These are phyloP conservation scores for Clarireedia hainanense DNA, from an alignment of 2,329 filamentous ascomycete genomes.

Conservation along the genomic window DNA sequence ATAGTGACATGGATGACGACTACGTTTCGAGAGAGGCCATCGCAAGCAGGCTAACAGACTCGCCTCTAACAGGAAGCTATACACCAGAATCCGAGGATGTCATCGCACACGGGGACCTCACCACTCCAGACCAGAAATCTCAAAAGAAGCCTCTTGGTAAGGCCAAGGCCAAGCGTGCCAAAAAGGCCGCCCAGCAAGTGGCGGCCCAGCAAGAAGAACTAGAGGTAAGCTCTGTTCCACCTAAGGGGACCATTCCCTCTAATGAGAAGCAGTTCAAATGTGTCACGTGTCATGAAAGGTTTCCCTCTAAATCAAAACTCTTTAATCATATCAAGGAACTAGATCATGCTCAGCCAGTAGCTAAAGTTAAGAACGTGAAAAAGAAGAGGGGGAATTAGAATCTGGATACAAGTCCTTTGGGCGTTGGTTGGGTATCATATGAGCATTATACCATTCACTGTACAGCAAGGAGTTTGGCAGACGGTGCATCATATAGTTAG, in stretches of 20 bases:
- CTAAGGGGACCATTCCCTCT: constrained; percentile 1
- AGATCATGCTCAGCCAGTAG: constrained; percentile 43
- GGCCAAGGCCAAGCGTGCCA: constrained; percentile 45
- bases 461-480: constrained; percentile 7
- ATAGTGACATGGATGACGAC: constrained; percentile 5
- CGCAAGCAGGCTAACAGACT: not conserved
- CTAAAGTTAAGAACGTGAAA: constrained; percentile 20
- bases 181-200: constrained; percentile 28
- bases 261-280: constrained; percentile 39
- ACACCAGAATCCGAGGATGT: not conserved
- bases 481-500: not conserved
- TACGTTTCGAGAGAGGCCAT: not conserved
- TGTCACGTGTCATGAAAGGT: constrained; percentile 46
- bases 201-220: constrained; percentile 8
- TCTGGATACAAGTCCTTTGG: not conserved
- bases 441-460: constrained; percentile 5
- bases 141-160: constrained; percentile 36
- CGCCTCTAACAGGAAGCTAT: not conserved
- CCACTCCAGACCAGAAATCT: not conserved
- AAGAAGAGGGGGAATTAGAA: constrained; percentile 12
- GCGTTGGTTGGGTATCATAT: not conserved
- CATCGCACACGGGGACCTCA: not conserved
- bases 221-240: constrained; percentile 11
- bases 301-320: constrained; percentile 52
- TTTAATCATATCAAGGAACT: constrained; percentile 54